phyloP scores from a whole-genome alignment of 352 stramenopile genomes.

The Phytophthora quininea region DNA sequence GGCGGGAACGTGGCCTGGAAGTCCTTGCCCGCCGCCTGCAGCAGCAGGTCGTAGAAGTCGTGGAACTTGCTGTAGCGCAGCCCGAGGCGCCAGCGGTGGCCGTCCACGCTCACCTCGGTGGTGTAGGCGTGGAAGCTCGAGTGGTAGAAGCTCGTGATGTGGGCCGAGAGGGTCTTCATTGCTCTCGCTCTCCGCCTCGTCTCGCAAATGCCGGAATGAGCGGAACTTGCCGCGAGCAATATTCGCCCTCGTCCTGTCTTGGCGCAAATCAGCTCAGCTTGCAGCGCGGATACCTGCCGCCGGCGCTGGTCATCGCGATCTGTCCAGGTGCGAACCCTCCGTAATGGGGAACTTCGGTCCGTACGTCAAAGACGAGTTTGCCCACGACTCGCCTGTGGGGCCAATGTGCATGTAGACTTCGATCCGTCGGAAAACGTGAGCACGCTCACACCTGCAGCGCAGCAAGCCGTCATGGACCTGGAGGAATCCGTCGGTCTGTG shows the following conservation, averaged over 20 bases:
- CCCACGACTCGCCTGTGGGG: too few species aligned
- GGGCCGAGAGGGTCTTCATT: conserved; percentile 45
- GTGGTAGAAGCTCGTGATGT: conserved; percentile 54
- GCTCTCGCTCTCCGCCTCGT: background rate
- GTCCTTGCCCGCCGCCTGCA: conserved; percentile 37
- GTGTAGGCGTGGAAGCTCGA: conserved; percentile 63
- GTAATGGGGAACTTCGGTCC: too few species aligned
- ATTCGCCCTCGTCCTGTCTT: background rate
- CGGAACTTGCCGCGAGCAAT: background rate
- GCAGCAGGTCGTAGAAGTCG: conserved; percentile 59
- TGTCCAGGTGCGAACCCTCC: background rate
- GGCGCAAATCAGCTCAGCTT: conserved; percentile 4
- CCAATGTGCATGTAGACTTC: too few species aligned
- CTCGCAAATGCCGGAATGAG: conserved; percentile 1
- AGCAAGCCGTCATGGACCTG: too few species aligned
- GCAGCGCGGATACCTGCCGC: background rate
- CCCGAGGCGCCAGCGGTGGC: conserved; percentile 48
- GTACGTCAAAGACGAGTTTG: too few species aligned
- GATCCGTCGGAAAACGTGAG: too few species aligned
- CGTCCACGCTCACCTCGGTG: conserved; percentile 51
- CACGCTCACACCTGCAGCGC: too few species aligned
- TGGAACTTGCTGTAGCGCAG: conserved; percentile 78
- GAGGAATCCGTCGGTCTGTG: too few species aligned
- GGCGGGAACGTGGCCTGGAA: conserved; percentile 70
- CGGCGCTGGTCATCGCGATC: background rate